Percentiles rank a stretch among this genome's conserved stretches.
These are phyloP conservation scores for Aspergillus incahuasiensis DNA, from an alignment of 495 filamentous ascomycete species.

Conservation along the genomic window DNA sequence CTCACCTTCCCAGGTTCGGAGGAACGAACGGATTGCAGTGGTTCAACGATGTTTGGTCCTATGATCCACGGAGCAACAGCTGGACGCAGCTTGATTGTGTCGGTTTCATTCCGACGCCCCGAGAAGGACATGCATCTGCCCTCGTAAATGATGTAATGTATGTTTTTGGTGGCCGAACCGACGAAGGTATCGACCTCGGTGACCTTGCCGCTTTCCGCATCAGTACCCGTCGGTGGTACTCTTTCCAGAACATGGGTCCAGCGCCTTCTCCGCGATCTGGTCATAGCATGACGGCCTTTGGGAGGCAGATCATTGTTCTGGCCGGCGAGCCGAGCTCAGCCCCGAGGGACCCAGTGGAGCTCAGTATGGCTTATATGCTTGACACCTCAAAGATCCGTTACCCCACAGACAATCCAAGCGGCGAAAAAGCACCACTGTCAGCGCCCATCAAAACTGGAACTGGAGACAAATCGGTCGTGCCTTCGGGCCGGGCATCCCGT, in stretches of 20 bases:
- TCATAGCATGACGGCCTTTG: conserved; percentile 94
- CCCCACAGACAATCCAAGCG: conserved; percentile 65
- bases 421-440: conserved; percentile 27
- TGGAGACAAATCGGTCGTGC: conserved; percentile 31
- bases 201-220: conserved; percentile 96
- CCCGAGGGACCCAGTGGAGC: conserved; percentile 69
- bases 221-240: conserved; percentile 89
- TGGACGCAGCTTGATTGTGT: conserved; percentile 94
- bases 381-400: conserved; percentile 96
- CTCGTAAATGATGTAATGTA: conserved; percentile 98
- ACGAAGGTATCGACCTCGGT: conserved; percentile 85
- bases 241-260: conserved; percentile 99
- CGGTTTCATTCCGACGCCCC: conserved; percentile 87
- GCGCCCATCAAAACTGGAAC: conserved; percentile 33
- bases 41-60: conserved; percentile 99
- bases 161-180: conserved; percentile 94
- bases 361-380: conserved; percentile 84
- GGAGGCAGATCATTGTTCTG: conserved; percentile 85
- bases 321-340: conserved; percentile 92
- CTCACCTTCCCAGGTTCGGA: conserved; percentile 63
- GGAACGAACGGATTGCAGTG: conserved; percentile 90
- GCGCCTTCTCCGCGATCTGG: conserved; percentile 90
- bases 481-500: conserved; percentile 49
- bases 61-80: conserved; percentile 72
- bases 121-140: conserved; percentile 92